phyloP scores from a whole-genome alignment of 1,139 yeast genomes.

The Suzukiozyma palmioleophila region DNA sequence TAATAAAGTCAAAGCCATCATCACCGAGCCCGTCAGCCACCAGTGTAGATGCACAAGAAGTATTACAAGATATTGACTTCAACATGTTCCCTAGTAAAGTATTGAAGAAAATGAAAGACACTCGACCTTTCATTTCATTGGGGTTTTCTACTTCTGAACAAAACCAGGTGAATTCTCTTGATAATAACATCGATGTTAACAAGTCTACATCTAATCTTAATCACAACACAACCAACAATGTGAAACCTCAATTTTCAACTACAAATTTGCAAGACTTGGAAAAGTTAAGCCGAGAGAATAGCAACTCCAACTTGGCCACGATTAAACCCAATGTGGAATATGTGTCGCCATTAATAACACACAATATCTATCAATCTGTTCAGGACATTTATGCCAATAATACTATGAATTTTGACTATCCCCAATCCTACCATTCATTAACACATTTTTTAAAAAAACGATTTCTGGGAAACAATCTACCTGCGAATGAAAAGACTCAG shows the following conservation, averaged over 20 bases:
- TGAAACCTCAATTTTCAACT: slow-evolving; percentile 2
- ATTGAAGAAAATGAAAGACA: slow-evolving; percentile 23
- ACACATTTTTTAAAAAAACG: slow-evolving; percentile 51
- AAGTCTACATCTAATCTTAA: slow-evolving; percentile 1
- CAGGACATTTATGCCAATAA: slow-evolving; percentile 59
- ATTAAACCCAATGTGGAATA: slow-evolving; percentile 20
- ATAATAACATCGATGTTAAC: slow-evolving; percentile 11
- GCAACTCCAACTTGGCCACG: slow-evolving; percentile 6
- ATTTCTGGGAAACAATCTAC: slow-evolving; percentile 39
- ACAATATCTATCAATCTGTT: slow-evolving; percentile 59
- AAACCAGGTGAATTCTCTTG: slow-evolving; percentile 5
- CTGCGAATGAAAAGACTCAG: slow-evolving; percentile 25
- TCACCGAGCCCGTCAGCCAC: slow-evolving; percentile 43
- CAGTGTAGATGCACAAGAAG: slow-evolving; percentile 10
- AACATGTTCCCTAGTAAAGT: slow-evolving; percentile 9
- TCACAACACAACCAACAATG: neutral
- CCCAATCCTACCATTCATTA: slow-evolving; percentile 61
- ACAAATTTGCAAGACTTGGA: slow-evolving; percentile 3
- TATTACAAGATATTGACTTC: slow-evolving; percentile 4
- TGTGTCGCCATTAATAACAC: slow-evolving; percentile 53
- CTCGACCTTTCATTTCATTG: slow-evolving; percentile 41
- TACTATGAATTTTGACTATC: slow-evolving; percentile 60
- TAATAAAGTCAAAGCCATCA: slow-evolving; percentile 47
- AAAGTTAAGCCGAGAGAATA: slow-evolving; percentile 3
- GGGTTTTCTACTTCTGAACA: slow-evolving; percentile 20